A percentile compares a stretch with the other conserved stretches of the same genome.
These are phyloP conservation scores for Wallacemonas sp. DNA, from an alignment of 208 protist genomes.

Conservation along the genomic window DNA sequence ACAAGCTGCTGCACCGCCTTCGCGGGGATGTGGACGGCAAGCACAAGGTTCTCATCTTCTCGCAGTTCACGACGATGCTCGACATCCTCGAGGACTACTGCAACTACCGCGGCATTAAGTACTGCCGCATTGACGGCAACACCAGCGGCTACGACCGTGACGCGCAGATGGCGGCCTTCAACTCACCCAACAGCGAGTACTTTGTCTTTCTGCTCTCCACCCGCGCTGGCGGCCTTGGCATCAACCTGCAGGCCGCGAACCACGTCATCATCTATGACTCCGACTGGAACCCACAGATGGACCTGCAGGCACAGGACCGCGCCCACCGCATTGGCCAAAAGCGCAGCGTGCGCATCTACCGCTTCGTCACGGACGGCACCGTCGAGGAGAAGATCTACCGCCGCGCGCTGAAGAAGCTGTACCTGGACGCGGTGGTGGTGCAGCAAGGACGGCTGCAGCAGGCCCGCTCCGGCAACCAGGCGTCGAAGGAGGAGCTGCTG, in stretches of 20 bases:
- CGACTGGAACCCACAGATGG: constrained; percentile 99
- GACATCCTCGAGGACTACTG: constrained; percentile 94
- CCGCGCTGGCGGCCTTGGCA: constrained; percentile 98
- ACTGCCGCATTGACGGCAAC: constrained; percentile 92
- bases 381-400: constrained; percentile 98
- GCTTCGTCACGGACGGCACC: constrained; percentile 97
- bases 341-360: constrained; percentile 96
- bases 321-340: constrained; percentile 99
- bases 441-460: constrained; percentile 95
- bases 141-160: constrained; percentile 89
- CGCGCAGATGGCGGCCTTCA: constrained; percentile 95
- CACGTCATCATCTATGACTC: constrained; percentile 98
- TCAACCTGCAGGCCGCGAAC: constrained; percentile 98
- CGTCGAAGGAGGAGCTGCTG: constrained; percentile 95
- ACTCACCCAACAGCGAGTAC: constrained; percentile 81
- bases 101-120: constrained; percentile 71
- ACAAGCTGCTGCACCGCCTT: constrained; percentile 93
- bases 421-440: constrained; percentile 98
- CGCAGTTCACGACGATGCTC: constrained; percentile 95
- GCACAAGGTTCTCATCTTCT: constrained; percentile 98
- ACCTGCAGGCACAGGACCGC: constrained; percentile 98
- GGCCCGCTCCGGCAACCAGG: constrained; percentile 33
- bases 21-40: constrained; percentile 58
- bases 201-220: constrained; percentile 99
- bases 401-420: constrained; percentile 97